Evolutionary conservation across 768 basidiomycete species (phyloP).

Genomic region (Pleurotus tuoliensis): DNA sequence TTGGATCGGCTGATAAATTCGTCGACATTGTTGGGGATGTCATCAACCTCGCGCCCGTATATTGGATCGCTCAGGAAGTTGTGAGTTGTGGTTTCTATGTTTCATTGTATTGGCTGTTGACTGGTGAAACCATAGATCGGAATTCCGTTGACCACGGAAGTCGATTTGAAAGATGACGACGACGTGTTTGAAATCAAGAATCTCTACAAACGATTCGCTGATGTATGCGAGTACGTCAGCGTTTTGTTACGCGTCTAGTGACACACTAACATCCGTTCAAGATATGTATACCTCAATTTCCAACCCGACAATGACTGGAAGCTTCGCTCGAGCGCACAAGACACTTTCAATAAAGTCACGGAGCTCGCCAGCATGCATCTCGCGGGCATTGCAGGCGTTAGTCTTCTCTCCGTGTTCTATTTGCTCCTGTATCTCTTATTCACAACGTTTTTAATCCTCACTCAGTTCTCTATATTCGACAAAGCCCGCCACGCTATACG

Average conservation of each 20-base stretch:
- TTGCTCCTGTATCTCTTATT: no score
- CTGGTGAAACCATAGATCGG: slow-evolving; percentile 31
- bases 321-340: slow-evolving; percentile 35
- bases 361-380: slow-evolving; percentile 26
- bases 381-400: slow-evolving; percentile 20
- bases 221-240: slow-evolving; percentile 43
- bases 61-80: slow-evolving; percentile 56
- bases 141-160: slow-evolving; percentile 36
- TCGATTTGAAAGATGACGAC: slow-evolving; percentile 15
- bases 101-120: neutral
- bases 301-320: slow-evolving; percentile 45
- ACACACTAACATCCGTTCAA: slow-evolving; percentile 12
- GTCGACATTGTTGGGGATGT: slow-evolving; percentile 68
- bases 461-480: slow-evolving; percentile 10
- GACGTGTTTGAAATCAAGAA: slow-evolving; percentile 36
- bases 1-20: slow-evolving; percentile 22
- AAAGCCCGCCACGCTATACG: slow-evolving; percentile 12
- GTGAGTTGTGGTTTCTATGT: slow-evolving; percentile 32
- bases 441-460: neutral
- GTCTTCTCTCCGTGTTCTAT: slow-evolving; percentile 3
- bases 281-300: slow-evolving; percentile 43
- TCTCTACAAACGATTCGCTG: slow-evolving; percentile 38
- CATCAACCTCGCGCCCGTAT: slow-evolving; percentile 55
- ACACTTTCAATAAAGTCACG: slow-evolving; percentile 26
- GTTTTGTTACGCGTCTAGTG: neutral